A percentile compares a stretch with the other conserved stretches of the same genome.
These are phyloP conservation scores for sunflower (Helianthus annuus) DNA, from an alignment of 129 eudicot species.

Conservation along the genomic window DNA sequence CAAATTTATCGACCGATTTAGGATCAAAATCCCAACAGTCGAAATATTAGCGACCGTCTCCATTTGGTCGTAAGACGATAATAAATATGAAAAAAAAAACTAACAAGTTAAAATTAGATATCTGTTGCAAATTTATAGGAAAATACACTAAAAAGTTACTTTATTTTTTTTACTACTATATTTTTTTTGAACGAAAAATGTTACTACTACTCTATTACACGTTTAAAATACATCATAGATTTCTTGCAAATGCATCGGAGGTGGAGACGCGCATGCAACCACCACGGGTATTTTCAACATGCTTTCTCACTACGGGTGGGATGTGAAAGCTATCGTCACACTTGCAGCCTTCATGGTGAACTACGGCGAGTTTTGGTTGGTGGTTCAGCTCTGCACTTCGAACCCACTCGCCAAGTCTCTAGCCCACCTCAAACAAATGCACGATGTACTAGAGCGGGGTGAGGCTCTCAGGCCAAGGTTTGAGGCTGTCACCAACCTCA, in stretches of 20 bases:
- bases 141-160: too few species aligned
- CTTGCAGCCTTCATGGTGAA: constrained; percentile 63
- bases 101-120: too few species aligned
- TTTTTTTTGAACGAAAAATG: too few species aligned
- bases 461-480: constrained; percentile 52
- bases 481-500: constrained; percentile 48
- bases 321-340: constrained; percentile 63
- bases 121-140: too few species aligned
- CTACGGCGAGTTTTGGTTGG: constrained; percentile 70
- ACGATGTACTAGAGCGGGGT: constrained; percentile 42
- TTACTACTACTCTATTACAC: too few species aligned
- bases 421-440: constrained; percentile 61
- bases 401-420: constrained; percentile 69
- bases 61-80: too few species aligned
- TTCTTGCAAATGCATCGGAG: constrained; percentile 59
- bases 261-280: constrained; percentile 61
- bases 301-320: constrained; percentile 61
- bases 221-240: constrained; percentile 36
- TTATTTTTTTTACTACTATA: too few species aligned
- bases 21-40: too few species aligned
- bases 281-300: constrained; percentile 49
- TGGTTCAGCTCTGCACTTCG: constrained; percentile 56
- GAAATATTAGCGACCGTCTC: too few species aligned
- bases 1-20: too few species aligned
- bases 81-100: too few species aligned